phyloP scores from a whole-genome alignment of 78 protist species.

The slime mould (Dictyostelium discoideum) region DNA sequence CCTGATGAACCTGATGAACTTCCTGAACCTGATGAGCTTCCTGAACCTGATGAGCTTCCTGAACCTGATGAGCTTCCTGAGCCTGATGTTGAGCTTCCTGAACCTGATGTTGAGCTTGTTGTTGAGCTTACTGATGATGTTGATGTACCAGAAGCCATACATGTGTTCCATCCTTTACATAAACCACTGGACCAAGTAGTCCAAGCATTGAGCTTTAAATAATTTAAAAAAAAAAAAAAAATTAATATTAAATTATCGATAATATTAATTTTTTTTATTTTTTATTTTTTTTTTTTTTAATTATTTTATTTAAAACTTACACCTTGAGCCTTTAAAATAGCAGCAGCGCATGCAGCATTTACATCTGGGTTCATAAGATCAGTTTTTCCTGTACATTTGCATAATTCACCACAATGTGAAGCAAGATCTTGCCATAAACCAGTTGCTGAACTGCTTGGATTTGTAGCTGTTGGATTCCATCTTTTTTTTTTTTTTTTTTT shows the following conservation, averaged over 20 bases:
- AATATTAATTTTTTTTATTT: too few relatives aligned
- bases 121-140: not conserved
- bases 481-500: not conserved
- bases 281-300: too few relatives aligned
- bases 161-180: conserved; percentile 39
- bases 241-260: too few relatives aligned
- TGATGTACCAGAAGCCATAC: not conserved
- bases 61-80: not conserved
- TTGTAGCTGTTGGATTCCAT: conserved; percentile 16
- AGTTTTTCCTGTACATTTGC: not conserved
- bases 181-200: conserved; percentile 44
- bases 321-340: conserved; percentile 49
- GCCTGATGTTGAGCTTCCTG: not conserved
- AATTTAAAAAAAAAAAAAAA: too few relatives aligned
- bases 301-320: not conserved
- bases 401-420: not conserved
- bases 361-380: conserved; percentile 37
- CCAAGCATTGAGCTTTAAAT: conserved; percentile 28
- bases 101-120: not conserved
- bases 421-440: conserved; percentile 56
- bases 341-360: conserved; percentile 56
- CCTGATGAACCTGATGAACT: conserved; percentile 15
- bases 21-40: not conserved
- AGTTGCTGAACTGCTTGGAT: conserved; percentile 47
- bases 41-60: not conserved